These are phyloP conservation scores for Aspergillus fumigatiaffinis DNA, from an alignment of 2,329 filamentous ascomycete species.

Conservation along the genomic window DNA sequence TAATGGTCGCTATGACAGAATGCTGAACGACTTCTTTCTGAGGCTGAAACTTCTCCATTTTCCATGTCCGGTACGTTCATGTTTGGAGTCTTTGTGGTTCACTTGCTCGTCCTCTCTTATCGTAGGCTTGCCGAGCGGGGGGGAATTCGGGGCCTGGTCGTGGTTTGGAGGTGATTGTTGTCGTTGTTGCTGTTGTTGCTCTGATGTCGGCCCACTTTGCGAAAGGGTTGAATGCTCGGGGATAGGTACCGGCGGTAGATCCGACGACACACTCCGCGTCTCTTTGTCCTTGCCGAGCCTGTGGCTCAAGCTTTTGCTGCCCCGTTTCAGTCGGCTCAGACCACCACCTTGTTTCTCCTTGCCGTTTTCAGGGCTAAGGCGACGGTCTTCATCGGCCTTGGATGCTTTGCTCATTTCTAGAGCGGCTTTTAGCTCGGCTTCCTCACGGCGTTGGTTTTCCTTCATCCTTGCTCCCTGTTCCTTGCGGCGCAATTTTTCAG, in stretches of 20 bases:
- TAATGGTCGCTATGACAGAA: slow-evolving; percentile 18
- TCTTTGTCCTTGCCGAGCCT: slow-evolving; percentile 54
- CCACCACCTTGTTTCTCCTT: slow-evolving; percentile 38
- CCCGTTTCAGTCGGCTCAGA: slow-evolving; percentile 64
- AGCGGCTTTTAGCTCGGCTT: slow-evolving; percentile 59
- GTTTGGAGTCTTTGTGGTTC: slow-evolving; percentile 17
- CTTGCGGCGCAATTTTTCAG: slow-evolving; percentile 54
- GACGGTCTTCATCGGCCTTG: slow-evolving; percentile 52
- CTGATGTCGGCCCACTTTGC: slow-evolving; percentile 7
- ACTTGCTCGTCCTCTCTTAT: slow-evolving; percentile 18
- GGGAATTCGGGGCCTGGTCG: slow-evolving; percentile 3
- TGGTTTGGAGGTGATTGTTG: slow-evolving; percentile 5
- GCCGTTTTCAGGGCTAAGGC: slow-evolving; percentile 27
- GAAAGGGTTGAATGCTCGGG: slow-evolving; percentile 14
- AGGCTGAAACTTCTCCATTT: slow-evolving; percentile 43
- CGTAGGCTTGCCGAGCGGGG: slow-evolving; percentile 6
- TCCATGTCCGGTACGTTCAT: slow-evolving; percentile 16
- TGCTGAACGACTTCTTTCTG: slow-evolving; percentile 43
- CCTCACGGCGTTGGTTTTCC: slow-evolving; percentile 51
- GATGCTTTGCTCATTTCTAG: slow-evolving; percentile 64
- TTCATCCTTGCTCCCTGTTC: slow-evolving; percentile 50
- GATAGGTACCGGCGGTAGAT: slow-evolving; percentile 17
- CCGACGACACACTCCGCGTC: slow-evolving; percentile 27
- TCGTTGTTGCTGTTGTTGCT: slow-evolving; percentile 3
- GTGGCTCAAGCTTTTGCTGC: slow-evolving; percentile 73